Percentiles rank a stretch among this genome's conserved stretches.
These are phyloP conservation scores for Monoraphidium neglectum DNA, from an alignment of 139 green algal genomes.

Conservation along the genomic window DNA sequence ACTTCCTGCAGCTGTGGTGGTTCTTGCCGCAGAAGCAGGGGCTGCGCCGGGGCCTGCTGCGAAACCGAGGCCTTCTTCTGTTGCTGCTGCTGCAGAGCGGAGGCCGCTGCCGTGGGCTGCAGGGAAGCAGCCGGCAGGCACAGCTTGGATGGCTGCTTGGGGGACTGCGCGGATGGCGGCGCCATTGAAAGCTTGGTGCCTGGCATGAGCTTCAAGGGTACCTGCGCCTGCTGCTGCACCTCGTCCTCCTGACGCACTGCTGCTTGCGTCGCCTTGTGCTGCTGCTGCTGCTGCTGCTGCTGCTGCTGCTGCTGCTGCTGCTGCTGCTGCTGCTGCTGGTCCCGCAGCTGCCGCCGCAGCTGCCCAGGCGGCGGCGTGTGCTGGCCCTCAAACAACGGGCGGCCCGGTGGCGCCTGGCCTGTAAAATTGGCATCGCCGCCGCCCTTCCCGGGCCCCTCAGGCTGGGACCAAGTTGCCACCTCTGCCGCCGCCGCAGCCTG, in stretches of 20 bases:
- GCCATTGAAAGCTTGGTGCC: too few relatives aligned
- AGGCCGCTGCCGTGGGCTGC: too few relatives aligned
- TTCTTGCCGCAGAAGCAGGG: not conserved
- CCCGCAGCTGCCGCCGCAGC: not conserved
- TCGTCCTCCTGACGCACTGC: not conserved
- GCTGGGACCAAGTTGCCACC: not conserved
- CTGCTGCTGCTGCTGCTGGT: not conserved
- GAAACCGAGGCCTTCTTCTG: not conserved
- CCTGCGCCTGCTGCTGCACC: too few relatives aligned
- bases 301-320: constrained; percentile 13
- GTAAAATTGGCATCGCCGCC: too few relatives aligned
- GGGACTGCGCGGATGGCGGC: too few relatives aligned
- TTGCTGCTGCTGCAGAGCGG: constrained; percentile 2
- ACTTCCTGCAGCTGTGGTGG: not conserved
- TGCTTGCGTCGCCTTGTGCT: not conserved
- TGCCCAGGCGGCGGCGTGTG: not conserved
- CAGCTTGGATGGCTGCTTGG: too few relatives aligned
- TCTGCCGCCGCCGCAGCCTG: not conserved
- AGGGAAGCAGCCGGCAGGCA: too few relatives aligned
- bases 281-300: not conserved
- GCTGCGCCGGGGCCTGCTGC: not conserved
- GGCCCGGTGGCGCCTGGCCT: too few relatives aligned
- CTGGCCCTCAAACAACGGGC: too few relatives aligned
- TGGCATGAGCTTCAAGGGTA: too few relatives aligned
- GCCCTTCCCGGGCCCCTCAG: not conserved